Percentiles rank a stretch among this genome's conserved stretches.
These are phyloP conservation scores for Plasmodium gonderi DNA, from an alignment of 169 alveolate species.

Conservation along the genomic window DNA sequence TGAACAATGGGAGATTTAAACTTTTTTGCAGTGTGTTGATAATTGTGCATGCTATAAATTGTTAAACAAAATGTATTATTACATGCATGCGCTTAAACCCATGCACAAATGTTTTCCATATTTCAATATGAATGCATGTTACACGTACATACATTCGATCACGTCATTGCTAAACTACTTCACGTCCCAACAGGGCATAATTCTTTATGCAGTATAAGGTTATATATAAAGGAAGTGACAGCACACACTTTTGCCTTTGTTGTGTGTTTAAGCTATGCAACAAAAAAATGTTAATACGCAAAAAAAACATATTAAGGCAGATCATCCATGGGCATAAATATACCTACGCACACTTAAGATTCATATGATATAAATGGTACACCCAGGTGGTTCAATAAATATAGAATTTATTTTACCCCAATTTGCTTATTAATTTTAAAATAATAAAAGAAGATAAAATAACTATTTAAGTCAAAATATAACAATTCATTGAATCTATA, in stretches of 20 bases:
- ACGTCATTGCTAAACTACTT: not conserved
- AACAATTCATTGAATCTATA: not conserved
- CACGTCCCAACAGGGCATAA: not conserved
- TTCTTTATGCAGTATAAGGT: not conserved
- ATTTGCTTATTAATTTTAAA: not conserved
- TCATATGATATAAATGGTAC: not conserved
- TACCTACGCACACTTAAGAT: not conserved
- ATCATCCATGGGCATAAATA: not conserved
- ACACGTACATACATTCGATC: constrained; percentile 1
- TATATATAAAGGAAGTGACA: not conserved
- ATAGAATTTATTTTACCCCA: constrained; percentile 2
- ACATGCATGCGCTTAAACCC: not conserved
- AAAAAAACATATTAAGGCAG: not conserved
- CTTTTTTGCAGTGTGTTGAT: not conserved
- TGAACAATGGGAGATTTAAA: not conserved
- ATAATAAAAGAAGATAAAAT: not conserved
- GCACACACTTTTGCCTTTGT: not conserved
- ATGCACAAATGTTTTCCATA: too few species aligned
- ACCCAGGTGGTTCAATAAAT: not conserved
- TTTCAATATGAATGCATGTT: not conserved
- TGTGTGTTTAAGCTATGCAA: not conserved
- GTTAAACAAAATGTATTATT: not conserved
- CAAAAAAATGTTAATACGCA: not conserved
- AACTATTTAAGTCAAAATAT: not conserved
- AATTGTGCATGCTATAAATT: not conserved